A percentile compares a stretch with the other conserved stretches of the same genome.
These are phyloP conservation scores for Sclerotinia spermophila DNA, from an alignment of 2,329 filamentous ascomycete species.

Conservation along the genomic window DNA sequence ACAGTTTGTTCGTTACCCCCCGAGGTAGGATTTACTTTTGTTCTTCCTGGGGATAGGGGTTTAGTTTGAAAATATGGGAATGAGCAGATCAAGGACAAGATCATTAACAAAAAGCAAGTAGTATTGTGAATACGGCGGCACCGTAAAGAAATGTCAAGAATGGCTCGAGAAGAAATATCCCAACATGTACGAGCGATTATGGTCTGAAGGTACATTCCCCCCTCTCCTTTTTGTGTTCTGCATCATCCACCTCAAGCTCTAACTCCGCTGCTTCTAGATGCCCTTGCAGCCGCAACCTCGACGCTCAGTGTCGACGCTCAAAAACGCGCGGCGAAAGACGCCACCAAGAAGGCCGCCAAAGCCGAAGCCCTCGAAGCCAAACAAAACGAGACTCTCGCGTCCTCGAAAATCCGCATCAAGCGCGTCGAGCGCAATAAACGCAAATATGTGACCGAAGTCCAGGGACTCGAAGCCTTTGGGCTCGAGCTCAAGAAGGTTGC, in stretches of 20 bases:
- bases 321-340: constrained; percentile 93
- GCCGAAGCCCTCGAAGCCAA: constrained; percentile 83
- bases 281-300: constrained; percentile 77
- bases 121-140: constrained; percentile 99
- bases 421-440: constrained; percentile 97
- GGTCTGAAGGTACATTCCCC: constrained; percentile 68
- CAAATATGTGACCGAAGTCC: constrained; percentile 93
- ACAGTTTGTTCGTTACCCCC: constrained; percentile 63
- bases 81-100: neutral
- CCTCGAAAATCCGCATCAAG: constrained; percentile 85
- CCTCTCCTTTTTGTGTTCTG: neutral
- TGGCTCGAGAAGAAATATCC: constrained; percentile 80
- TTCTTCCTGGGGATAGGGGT: neutral
- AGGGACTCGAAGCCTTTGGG: constrained; percentile 84
- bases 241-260: neutral
- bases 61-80: no score
- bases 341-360: constrained; percentile 94
- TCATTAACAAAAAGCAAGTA: constrained; percentile 42
- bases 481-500: constrained; percentile 92
- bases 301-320: constrained; percentile 86
- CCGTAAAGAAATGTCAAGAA: constrained; percentile 93
- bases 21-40: constrained; percentile 47
- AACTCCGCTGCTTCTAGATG: constrained; percentile 52
- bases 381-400: constrained; percentile 72
- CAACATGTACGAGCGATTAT: constrained; percentile 72